Conservation (phyloP, 2,329 filamentous ascomycete species). For the Penicillium expansum region DNA sequence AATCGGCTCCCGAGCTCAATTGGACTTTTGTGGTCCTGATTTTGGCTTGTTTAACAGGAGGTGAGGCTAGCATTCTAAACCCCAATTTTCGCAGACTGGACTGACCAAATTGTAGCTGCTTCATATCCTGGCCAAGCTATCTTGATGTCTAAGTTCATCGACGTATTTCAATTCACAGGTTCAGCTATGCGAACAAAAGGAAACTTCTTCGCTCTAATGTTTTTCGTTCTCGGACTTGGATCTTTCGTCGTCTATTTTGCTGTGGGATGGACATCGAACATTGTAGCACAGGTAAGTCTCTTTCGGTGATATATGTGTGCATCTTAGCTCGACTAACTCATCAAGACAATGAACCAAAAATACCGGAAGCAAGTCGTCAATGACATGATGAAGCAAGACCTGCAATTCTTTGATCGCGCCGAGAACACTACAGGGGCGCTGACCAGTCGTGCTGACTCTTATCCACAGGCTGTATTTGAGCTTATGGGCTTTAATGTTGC, state of each 20-base stretch:
- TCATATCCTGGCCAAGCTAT: conserved; percentile 50
- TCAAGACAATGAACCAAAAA: conserved; percentile 12
- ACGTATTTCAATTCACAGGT: conserved; percentile 17
- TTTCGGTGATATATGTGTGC: too few species aligned
- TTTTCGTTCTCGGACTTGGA: conserved; percentile 44
- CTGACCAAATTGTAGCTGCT: conserved; percentile 32
- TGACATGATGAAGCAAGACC: conserved; percentile 27
- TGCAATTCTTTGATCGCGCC: conserved; percentile 33
- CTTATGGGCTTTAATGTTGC: conserved; percentile 51
- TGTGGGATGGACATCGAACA: too few species aligned
- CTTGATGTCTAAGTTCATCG: conserved; percentile 24
- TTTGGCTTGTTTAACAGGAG: background rate
- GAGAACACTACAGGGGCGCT: conserved; percentile 31
- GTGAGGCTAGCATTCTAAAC: background rate
- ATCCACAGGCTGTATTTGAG: conserved; percentile 43
- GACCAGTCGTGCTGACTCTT: conserved; percentile 25
- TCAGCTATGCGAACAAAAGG: conserved; percentile 20
- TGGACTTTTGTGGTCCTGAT: background rate
- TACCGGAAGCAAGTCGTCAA: conserved; percentile 24
- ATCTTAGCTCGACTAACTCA: too few species aligned
- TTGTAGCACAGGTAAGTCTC: too few species aligned
- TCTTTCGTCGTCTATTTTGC: conserved; percentile 42
- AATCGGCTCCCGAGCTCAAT: conserved; percentile 3
- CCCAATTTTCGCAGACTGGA: background rate
- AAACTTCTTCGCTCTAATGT: conserved; percentile 49